Percentiles rank a stretch among this genome's conserved stretches.
Conservation (phyloP, 2,329 filamentous ascomycete genomes). For the Penicillium hesseltinei region DNA sequence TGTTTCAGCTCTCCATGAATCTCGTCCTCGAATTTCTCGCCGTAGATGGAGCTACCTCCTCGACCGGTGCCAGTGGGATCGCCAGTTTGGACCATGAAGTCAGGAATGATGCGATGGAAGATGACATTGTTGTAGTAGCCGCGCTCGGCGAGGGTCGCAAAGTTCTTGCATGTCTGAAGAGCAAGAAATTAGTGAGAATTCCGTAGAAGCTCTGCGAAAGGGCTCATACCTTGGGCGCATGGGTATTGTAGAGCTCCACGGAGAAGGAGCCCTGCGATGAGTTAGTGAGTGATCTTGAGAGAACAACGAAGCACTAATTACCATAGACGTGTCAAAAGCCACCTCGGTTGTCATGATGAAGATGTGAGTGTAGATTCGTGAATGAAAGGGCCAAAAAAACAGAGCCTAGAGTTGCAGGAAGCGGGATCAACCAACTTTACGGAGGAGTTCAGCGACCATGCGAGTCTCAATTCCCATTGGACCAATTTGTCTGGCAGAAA, state of each 20-base stretch:
- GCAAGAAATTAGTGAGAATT: conserved; percentile 16
- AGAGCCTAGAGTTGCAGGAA: conserved; percentile 4
- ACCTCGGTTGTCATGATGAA: conserved; percentile 71
- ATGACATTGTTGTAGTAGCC: conserved; percentile 85
- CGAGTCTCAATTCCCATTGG: not conserved
- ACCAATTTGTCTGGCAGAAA: conserved; percentile 3
- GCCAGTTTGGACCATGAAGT: conserved; percentile 95
- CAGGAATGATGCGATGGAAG: conserved; percentile 92
- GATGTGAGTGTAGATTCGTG: not conserved
- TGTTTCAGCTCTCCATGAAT: conserved; percentile 77
- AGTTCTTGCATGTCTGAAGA: conserved; percentile 75
- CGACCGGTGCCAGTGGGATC: conserved; percentile 93
- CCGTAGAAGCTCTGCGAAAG: not conserved
- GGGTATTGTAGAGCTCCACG: conserved; percentile 83
- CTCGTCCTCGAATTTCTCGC: conserved; percentile 92
- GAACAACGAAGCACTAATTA: conserved; percentile 36
- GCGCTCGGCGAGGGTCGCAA: conserved; percentile 71
- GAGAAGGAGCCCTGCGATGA: conserved; percentile 69
- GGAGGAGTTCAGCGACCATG: not conserved
- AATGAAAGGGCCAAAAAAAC: not conserved
- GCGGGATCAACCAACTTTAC: conserved; percentile 3
- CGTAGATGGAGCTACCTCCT: conserved; percentile 85
- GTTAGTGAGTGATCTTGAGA: conserved; percentile 16
- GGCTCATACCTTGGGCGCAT: conserved; percentile 67
- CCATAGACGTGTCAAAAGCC: conserved; percentile 81